phyloP scores from a whole-genome alignment of 2,329 filamentous ascomycete genomes.

The Penicillium sp. region DNA sequence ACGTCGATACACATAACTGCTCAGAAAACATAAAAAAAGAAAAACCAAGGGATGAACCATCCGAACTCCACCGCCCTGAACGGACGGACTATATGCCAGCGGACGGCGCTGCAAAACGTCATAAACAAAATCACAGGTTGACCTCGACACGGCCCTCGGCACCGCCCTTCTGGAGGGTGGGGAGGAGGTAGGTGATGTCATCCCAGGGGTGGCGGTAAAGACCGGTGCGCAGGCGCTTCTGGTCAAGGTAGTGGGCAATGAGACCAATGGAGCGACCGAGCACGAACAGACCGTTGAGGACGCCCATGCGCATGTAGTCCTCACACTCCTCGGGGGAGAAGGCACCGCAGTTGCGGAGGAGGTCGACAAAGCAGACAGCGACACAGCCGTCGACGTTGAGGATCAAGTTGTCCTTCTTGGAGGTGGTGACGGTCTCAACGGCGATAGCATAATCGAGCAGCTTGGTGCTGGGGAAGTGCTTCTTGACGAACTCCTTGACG shows the following conservation, averaged over 20 bases:
- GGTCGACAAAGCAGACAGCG: constrained; percentile 97
- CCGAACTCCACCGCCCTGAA: constrained; percentile 39
- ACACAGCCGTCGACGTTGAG: constrained; percentile 98
- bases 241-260: constrained; percentile 99
- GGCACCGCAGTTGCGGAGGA: constrained; percentile 95
- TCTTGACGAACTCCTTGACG: constrained; percentile 97
- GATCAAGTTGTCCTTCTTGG: constrained; percentile 99
- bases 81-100: constrained; percentile 38
- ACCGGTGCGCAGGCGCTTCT: constrained; percentile 98
- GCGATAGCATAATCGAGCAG: constrained; percentile 98
- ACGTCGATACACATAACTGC: constrained; percentile 31
- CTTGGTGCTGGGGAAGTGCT: constrained; percentile 97
- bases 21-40: constrained; percentile 25
- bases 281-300: constrained; percentile 98
- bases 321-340: constrained; percentile 96
- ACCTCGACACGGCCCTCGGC: constrained; percentile 89
- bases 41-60: constrained; percentile 34
- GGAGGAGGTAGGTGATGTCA: constrained; percentile 93
- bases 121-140: constrained; percentile 58
- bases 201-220: constrained; percentile 99
- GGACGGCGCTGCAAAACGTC: constrained; percentile 31
- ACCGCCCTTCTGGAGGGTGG: constrained; percentile 71
- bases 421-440: constrained; percentile 96
- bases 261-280: constrained; percentile 96
- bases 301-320: constrained; percentile 98